These are phyloP conservation scores for Lenzites betulinus DNA, from an alignment of 768 basidiomycete genomes.

Conservation along the genomic window DNA sequence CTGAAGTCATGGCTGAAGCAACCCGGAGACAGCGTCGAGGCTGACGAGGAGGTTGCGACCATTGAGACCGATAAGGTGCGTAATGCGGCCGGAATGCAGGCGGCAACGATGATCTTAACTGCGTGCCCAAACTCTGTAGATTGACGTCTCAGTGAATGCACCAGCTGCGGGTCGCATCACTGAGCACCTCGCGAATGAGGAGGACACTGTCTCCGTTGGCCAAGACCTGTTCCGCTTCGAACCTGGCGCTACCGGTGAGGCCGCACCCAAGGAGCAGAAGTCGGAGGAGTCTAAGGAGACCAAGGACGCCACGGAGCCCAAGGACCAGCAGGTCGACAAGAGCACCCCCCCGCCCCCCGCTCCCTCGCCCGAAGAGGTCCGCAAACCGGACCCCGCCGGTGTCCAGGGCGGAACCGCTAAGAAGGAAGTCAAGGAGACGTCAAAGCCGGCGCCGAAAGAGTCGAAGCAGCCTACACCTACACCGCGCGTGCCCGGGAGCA, in stretches of 20 bases:
- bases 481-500: constrained; percentile 49
- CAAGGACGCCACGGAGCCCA: constrained; percentile 47
- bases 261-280: constrained; percentile 26
- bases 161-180: constrained; percentile 85
- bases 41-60: constrained; percentile 95
- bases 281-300: constrained; percentile 31
- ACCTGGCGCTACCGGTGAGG: constrained; percentile 50
- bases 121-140: constrained; percentile 47
- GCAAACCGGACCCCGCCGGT: constrained; percentile 30
- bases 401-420: constrained; percentile 36
- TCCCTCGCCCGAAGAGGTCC: constrained; percentile 38
- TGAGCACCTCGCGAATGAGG: constrained; percentile 85
- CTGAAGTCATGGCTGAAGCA: constrained; percentile 94
- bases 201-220: constrained; percentile 92
- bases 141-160: constrained; percentile 96
- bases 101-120: neutral
- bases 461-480: constrained; percentile 34
- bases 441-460: constrained; percentile 30
- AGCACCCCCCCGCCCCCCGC: constrained; percentile 44
- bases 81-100: neutral
- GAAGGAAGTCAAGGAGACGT: constrained; percentile 39
- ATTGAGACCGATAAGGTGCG: constrained; percentile 98
- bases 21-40: constrained; percentile 86
- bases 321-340: constrained; percentile 52
- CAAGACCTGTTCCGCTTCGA: constrained; percentile 94